Evolutionary conservation across 2,329 filamentous ascomycete species (phyloP).

Genomic region (Zalaria obscura): DNA sequence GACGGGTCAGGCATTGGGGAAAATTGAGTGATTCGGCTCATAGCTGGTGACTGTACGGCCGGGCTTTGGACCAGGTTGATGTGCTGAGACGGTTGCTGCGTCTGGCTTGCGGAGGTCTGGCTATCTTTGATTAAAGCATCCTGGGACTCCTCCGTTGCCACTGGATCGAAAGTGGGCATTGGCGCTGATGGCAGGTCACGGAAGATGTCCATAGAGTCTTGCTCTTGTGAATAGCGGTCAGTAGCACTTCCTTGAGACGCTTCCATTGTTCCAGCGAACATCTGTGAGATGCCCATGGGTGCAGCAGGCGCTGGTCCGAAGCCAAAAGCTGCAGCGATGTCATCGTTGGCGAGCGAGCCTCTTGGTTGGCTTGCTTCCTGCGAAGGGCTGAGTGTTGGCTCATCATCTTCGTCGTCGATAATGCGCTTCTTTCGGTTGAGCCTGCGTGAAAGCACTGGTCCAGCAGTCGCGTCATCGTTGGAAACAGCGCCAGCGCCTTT

Average conservation of each 20-base stretch:
- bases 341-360: slow-evolving; percentile 17
- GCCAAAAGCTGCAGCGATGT: slow-evolving; percentile 21
- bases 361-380: neutral
- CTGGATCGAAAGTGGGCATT: slow-evolving; percentile 14
- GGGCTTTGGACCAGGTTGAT: slow-evolving; percentile 22
- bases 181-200: slow-evolving; percentile 17
- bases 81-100: slow-evolving; percentile 14
- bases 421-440: slow-evolving; percentile 16
- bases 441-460: slow-evolving; percentile 10
- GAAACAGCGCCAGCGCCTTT: slow-evolving; percentile 14
- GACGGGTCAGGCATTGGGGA: slow-evolving; percentile 63
- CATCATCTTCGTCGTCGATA: slow-evolving; percentile 18
- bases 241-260: slow-evolving; percentile 27
- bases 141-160: slow-evolving; percentile 18
- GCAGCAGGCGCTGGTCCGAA: slow-evolving; percentile 19
- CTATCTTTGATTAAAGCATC: slow-evolving; percentile 19
- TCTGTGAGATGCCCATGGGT: slow-evolving; percentile 65
- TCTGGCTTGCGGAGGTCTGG: slow-evolving; percentile 2
- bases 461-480: slow-evolving; percentile 23
- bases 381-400: slow-evolving; percentile 1
- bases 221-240: slow-evolving; percentile 22
- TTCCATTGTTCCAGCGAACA: slow-evolving; percentile 82
- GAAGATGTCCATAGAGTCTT: slow-evolving; percentile 30
- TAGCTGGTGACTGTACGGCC: slow-evolving; percentile 8
- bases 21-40: slow-evolving; percentile 38